phyloP scores from a whole-genome alignment of 208 protist genomes.

The Trypanosoma conorhini region DNA sequence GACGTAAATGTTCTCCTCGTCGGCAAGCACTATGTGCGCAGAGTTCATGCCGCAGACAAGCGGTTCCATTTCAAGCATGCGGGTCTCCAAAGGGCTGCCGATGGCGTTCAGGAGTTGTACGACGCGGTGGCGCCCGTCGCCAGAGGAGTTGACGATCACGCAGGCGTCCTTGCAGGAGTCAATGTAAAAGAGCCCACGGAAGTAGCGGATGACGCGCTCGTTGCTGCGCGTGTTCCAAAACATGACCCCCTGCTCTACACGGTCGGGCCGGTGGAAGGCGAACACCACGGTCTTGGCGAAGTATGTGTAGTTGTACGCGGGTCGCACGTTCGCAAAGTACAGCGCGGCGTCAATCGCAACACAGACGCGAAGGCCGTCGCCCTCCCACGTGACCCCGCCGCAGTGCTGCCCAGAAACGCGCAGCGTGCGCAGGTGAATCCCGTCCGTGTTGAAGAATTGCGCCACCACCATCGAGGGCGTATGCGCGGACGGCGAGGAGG shows the following conservation, averaged over 20 bases:
- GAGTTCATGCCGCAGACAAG: conserved; percentile 89
- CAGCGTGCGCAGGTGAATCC: conserved; percentile 92
- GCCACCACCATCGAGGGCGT: conserved; percentile 56
- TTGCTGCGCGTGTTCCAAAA: conserved; percentile 96
- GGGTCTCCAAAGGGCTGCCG: conserved; percentile 93
- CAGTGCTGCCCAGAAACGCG: conserved; percentile 88
- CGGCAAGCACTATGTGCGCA: conserved; percentile 90
- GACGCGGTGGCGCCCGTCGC: conserved; percentile 60
- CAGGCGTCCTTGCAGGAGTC: conserved; percentile 80
- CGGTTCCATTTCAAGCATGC: conserved; percentile 92
- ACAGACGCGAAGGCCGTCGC: conserved; percentile 92
- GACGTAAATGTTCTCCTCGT: conserved; percentile 92
- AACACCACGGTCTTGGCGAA: conserved; percentile 94
- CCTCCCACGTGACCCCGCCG: conserved; percentile 94
- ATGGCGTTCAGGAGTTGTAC: conserved; percentile 96
- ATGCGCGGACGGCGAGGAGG: not conserved
- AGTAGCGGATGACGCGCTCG: conserved; percentile 89
- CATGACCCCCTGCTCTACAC: conserved; percentile 92
- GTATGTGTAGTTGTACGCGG: conserved; percentile 96
- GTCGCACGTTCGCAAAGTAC: conserved; percentile 97
- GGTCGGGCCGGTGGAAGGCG: conserved; percentile 88
- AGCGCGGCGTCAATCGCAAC: conserved; percentile 95
- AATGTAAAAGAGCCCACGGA: conserved; percentile 86
- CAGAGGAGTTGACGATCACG: conserved; percentile 83
- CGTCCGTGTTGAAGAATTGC: conserved; percentile 95